phyloP scores from a whole-genome alignment of 352 stramenopile genomes.

The Phytophthora meadii region DNA sequence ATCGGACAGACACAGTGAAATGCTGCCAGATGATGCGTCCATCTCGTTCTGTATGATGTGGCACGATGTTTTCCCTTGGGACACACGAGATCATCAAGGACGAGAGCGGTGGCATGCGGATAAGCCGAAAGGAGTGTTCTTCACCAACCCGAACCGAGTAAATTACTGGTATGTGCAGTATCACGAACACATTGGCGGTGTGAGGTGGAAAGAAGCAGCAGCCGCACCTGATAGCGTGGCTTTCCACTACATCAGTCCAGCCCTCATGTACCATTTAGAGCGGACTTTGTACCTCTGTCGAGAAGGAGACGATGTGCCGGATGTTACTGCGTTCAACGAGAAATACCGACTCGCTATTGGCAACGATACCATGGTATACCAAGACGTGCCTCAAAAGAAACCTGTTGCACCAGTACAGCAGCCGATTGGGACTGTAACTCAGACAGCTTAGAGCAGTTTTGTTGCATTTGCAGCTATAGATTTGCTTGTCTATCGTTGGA shows the following conservation, averaged over 20 bases:
- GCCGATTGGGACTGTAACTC: slow-evolving; percentile 1
- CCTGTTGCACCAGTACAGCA: slow-evolving; percentile 1
- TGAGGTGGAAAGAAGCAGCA: slow-evolving; percentile 55
- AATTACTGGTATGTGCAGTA: slow-evolving; percentile 83
- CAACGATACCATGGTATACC: slow-evolving; percentile 53
- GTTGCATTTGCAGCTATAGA: slow-evolving; percentile 9
- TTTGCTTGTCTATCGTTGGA: slow-evolving; percentile 27
- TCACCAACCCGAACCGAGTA: slow-evolving; percentile 52
- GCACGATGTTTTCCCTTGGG: slow-evolving; percentile 73
- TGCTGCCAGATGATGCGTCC: slow-evolving; percentile 79
- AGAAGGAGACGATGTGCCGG: slow-evolving; percentile 45
- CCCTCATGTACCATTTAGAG: slow-evolving; percentile 85
- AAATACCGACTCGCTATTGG: slow-evolving; percentile 60
- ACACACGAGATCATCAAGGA: slow-evolving; percentile 71
- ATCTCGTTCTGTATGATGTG: slow-evolving; percentile 91
- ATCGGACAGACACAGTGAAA: slow-evolving; percentile 69
- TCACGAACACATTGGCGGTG: slow-evolving; percentile 71
- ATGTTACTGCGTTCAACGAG: slow-evolving; percentile 61
- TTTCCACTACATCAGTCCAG: slow-evolving; percentile 79
- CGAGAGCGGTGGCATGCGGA: slow-evolving; percentile 83
- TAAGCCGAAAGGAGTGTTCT: slow-evolving; percentile 74
- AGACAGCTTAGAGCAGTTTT: slow-evolving; percentile 4
- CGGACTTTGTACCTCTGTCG: slow-evolving; percentile 76
- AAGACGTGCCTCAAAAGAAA: slow-evolving; percentile 37
- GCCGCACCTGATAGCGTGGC: slow-evolving; percentile 73